Evolutionary conservation across 805 yeast genomes (phyloP), one percentile per base, ranked within the genome.

Genomic region (Ogataea henricii): DNA sequence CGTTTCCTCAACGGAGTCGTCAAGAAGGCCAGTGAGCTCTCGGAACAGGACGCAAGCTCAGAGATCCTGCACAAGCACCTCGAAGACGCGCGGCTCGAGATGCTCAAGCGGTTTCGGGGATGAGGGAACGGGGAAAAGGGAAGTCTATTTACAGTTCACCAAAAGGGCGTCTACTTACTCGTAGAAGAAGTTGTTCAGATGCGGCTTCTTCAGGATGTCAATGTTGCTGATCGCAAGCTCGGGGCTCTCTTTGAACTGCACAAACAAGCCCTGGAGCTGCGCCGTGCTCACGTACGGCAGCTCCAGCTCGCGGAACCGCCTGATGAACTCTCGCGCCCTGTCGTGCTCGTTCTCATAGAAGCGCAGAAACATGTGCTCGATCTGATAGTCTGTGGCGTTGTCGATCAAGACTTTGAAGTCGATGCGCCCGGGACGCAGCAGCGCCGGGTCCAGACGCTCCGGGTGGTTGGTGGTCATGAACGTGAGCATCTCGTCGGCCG

Each of bases 401-500:
- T 87, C 94, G 33, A 94, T 79, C 59, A 84, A 71, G 17, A 83
- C 85, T 68, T 89, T 89, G 66, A 76, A 83, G 64, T 94, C 99
- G 26, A 94, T 85, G 67, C 99, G 77, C 2, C 99, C 99, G 0
- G 99, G 99, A 55, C 99, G 77, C 64, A 94, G 70, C 37, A 94
- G 76, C 0, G 99, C 99, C 1, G 97, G 89, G 60, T 94, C 99
- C 32, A 94, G 72, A 53, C 81, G 81, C 53, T 94, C 98, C 0
- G 97, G 97, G 62, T 94, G 99, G 67, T 94, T 94, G 17, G 99
- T 92, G 17, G 99, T 94, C 99, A 94, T 94, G 67, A 94, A 94
- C 0, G 97, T 92, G 27, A 94, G 77, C 39, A 96, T 86, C 63
- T 94, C 98, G 63, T 94, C 99, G 1, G 97, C 96, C 23, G 96